phyloP scores from a whole-genome alignment of 345 rosid genomes.

The Linum usitatissimum region DNA sequence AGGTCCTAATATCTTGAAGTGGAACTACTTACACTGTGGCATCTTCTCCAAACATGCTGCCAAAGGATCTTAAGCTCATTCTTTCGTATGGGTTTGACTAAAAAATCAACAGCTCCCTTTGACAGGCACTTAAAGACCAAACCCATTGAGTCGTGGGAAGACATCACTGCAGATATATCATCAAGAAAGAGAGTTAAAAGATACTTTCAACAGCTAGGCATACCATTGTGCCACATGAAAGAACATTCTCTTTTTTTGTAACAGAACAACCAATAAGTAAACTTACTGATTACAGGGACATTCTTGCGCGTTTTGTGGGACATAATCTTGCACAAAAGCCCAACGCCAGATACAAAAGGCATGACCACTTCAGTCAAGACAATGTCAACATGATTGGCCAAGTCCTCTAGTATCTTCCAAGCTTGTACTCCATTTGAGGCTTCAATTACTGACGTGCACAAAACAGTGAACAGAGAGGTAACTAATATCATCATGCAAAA shows the following conservation, averaged over 20 bases:
- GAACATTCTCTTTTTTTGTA: too few relatives aligned
- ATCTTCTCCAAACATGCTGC: conserved; percentile 12
- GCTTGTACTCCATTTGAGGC: conserved; percentile 4
- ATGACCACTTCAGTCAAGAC: conserved; percentile 7
- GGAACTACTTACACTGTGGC: conserved; percentile 1
- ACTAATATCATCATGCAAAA: not conserved
- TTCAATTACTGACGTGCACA: not conserved
- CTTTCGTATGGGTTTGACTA: conserved; percentile 7
- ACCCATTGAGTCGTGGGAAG: conserved; percentile 9
- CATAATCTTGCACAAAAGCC: conserved; percentile 5
- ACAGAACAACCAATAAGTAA: not conserved
- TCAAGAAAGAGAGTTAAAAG: not conserved
- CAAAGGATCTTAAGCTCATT: conserved; percentile 7
- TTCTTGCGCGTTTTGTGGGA: conserved; percentile 1
- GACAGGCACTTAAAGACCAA: conserved; percentile 7
- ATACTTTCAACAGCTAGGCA: not conserved
- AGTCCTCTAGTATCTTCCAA: conserved; percentile 5
- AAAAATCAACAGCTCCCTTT: conserved; percentile 7
- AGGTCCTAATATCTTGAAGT: not conserved
- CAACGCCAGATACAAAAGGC: conserved; percentile 2
- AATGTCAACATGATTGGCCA: conserved; percentile 6
- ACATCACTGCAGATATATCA: conserved; percentile 10
- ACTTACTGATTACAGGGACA: conserved; percentile 8
- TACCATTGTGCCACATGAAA: not conserved
- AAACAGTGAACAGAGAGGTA: not conserved